Base-by-base conservation (phyloP, 2,329 filamentous ascomycete species). In the Lithohypha guttulata region DNA sequence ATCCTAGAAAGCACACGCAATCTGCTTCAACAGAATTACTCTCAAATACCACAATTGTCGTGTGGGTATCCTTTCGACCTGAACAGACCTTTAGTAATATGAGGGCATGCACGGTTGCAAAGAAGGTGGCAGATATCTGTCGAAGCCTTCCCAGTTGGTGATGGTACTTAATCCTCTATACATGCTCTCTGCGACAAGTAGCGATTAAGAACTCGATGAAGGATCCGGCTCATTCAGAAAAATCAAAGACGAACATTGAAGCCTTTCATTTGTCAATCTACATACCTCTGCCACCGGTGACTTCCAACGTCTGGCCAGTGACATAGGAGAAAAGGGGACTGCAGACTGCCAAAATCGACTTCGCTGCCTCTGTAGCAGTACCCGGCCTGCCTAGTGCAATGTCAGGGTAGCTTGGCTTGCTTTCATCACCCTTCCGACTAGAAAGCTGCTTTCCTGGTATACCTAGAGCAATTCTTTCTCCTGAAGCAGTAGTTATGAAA, bases 261-360 rank as follows among this genome's bases (percentile, higher is more conserved):
- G n/a, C n/a, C n/a, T n/a, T n/a, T n/a, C n/a, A n/a, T n/a, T n/a
- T n/a, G n/a, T n/a, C n/a, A 25, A 25, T 34, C 57, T 70, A 77
- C 58, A 75, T 77, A 53, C 71, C 72, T 49, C 74, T 67, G 2
- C 85, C 84, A 19, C 35, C 35, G 14, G 35, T 38, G 7, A 38
- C 35, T 22, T 38, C 35, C n/a, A 38, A 6, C 4, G 26, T 38
- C 71, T 93, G 84, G 0, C 86, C 85, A 46, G 73, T 80, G 3
- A 93, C 84, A 64, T 93, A 93, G 27, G 78, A 78, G 53, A 91
- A 85, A 54, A 87, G 59, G 19, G 86, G 85, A 55, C 83, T 89
- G 2, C 79, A 82, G 19, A 91, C 77, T 5, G 80, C 84, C 56
- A 93, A 55, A 36, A 93, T 75, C 25, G 77, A 75, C 43, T 75